Evolutionary conservation across 1,284 basidiomycete genomes (phyloP), one percentile per base, ranked within the genome.

Genomic region (Sporisorium scitamineum): DNA sequence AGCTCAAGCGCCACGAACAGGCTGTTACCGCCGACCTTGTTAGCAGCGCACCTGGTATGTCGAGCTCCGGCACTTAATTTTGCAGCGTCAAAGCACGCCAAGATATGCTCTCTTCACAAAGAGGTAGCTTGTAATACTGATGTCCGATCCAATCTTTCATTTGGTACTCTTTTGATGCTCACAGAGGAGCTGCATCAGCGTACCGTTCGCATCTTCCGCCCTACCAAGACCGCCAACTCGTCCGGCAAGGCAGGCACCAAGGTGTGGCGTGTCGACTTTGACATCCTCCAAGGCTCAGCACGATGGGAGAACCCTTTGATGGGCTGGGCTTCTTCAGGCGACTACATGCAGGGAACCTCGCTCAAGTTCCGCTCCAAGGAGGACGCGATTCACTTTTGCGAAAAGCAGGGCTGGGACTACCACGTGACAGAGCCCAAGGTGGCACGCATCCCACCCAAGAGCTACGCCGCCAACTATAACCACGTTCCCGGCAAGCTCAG

Each of bases 261-360:
- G 80, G 90, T 92, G 80, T 99, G 96, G 96, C 89, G 94, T 76
- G 91, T 99, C 82, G 96, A 99, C 87, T 99, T 92, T 88, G 96
- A 99, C 82, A 92, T 92, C 65, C 88, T 98, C 20, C 91, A 91
- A 76, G 94, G 95, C 47, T 91, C 90, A 34, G 95, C 93, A 14
- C 90, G 96, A 69, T 99, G 96, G 96, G 95, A 97, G 89, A 98
- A 98, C 86, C 94, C 94, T n/a, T 87, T 99, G 80, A 99, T 99
- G 93, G 96, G 96, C 61, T 99, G 91, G 90, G 95, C 95, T 0
- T 78, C 73, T 61, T 80, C 79, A 61, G 96, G 94, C 69, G 96
- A 99, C 87, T 98, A 97, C 87, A 93, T 98, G 91, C 96, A 99
- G 86, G 95, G 93, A 31, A 93, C 93, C 2, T 90, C 92, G 18